Evolutionary conservation across 257 asterid genomes (phyloP).

Genomic region (Solanum bulbocastanum): DNA sequence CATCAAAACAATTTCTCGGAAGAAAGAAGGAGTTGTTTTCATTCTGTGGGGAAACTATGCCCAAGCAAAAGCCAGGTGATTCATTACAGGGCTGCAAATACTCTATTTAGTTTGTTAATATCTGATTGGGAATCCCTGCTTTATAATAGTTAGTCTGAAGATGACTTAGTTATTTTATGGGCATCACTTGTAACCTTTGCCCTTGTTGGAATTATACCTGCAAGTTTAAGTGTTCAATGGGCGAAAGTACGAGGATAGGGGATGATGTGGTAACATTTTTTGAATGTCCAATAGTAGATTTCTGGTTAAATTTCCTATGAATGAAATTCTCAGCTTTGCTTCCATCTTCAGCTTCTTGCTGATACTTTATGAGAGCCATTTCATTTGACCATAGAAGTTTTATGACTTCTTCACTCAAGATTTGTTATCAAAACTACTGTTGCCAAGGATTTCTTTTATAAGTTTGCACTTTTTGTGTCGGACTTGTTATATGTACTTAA

Average conservation of each 20-base stretch:
- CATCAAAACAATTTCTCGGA: slow-evolving; percentile 65
- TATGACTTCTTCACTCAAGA: neutral
- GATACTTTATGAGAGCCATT: neutral
- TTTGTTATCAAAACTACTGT: neutral
- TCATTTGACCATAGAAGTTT: neutral
- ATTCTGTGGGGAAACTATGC: slow-evolving; percentile 99
- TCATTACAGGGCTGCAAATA: neutral
- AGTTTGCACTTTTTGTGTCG: neutral
- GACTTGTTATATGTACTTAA: neutral
- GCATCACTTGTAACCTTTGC: neutral
- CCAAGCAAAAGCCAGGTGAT: slow-evolving; percentile 78
- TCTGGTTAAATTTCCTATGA: neutral
- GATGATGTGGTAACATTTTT: neutral
- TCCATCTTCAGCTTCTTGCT: neutral
- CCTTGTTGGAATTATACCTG: neutral
- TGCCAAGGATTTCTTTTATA: neutral
- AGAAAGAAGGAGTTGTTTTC: slow-evolving; percentile 78
- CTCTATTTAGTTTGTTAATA: neutral
- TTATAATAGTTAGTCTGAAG: neutral
- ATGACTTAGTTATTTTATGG: neutral
- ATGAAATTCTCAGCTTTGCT: neutral
- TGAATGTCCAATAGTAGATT: neutral
- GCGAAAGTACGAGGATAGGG: neutral
- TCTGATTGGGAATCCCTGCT: neutral
- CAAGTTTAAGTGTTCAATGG: neutral